A percentile compares a stretch with the other conserved stretches of the same genome.
Conservation (phyloP, 23 red algal species). For the Gracilaria vermiculophylla region DNA sequence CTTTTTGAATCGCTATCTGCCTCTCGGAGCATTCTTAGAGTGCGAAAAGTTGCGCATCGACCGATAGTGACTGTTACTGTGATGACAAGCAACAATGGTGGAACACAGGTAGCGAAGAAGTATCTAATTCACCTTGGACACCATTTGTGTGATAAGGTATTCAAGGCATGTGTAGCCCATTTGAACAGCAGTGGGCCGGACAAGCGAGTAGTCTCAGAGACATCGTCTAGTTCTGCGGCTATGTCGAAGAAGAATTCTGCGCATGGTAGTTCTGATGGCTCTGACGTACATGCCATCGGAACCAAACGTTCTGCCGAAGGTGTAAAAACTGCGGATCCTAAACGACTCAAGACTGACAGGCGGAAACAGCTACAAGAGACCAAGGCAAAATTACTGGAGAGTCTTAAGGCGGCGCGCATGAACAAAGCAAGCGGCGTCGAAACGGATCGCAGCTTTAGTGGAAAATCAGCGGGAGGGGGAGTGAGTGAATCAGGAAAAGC, state of each 20-base stretch:
- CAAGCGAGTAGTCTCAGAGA: neutral
- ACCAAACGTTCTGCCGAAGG: neutral
- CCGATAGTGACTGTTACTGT: conserved; percentile 8
- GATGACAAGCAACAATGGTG: conserved; percentile 6
- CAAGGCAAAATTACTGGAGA: conserved; percentile 11
- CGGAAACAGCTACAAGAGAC: neutral
- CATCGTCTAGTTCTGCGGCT: neutral
- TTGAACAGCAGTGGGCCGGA: neutral
- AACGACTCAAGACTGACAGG: neutral
- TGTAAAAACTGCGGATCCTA: neutral
- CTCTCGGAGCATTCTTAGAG: conserved; percentile 1
- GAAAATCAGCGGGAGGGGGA: neutral
- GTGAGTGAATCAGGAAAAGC: neutral
- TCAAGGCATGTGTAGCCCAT: conserved; percentile 3
- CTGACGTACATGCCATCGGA: neutral
- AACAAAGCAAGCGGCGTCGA: neutral
- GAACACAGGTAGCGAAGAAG: conserved; percentile 16
- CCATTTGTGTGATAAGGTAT: conserved; percentile 9
- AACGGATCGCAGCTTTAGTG: neutral
- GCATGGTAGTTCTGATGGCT: neutral
- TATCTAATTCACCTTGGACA: neutral
- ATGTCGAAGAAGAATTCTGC: neutral
- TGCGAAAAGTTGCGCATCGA: neutral
- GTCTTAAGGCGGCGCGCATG: neutral
- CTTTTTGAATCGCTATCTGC: conserved; percentile 20